Evolutionary conservation across 129 eudicot genomes (phyloP), one percentile per base, ranked within the genome.

Genomic region (Chrysanthemum makinoi): DNA sequence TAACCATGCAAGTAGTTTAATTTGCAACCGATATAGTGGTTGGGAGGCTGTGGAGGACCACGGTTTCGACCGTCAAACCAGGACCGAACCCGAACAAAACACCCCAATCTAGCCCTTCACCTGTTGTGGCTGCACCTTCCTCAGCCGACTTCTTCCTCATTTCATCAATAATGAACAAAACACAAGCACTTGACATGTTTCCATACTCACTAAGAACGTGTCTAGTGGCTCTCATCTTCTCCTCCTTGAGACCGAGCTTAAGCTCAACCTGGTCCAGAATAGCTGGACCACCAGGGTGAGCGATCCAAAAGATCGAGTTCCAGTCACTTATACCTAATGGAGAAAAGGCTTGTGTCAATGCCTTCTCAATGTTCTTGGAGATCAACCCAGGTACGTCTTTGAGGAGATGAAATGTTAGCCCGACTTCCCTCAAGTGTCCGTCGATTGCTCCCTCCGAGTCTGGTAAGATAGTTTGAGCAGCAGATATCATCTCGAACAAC

Each of bases 101-200:
- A 17, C 89, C 89, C 86, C 86, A 85, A 0, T 85, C 86, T 62
- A 85, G 20, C 12, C 89, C 87, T 53, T 85, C 87, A 0, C 90
- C 90, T 4, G 90, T 85, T 22, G 86, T 85, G 11, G 79, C 49
- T 1, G 55, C 64, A 6, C 87, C 90, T 3, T 79, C 76, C 47
- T 82, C 83, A 3, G 60, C 56, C 30, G 90, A 85, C 56, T 85
- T 85, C 83, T 79, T 85, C 70, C 90, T 79, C 87, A 85, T 76
- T 71, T 85, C 86, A 28, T 85, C 90, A 48, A 85, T 47, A 3
- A 82, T 82, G 61, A 85, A 85, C 75, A 82, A 47, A 10, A 85
- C 90, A 15, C 85, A 85, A 0, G 90, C 86, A 58, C 90, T 85
- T 2, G 90, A 85, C 90, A 85, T 85, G 75, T 85, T 85, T 2